Base-by-base conservation (phyloP, 306 rosid species). In the Medicago lupulina region DNA sequence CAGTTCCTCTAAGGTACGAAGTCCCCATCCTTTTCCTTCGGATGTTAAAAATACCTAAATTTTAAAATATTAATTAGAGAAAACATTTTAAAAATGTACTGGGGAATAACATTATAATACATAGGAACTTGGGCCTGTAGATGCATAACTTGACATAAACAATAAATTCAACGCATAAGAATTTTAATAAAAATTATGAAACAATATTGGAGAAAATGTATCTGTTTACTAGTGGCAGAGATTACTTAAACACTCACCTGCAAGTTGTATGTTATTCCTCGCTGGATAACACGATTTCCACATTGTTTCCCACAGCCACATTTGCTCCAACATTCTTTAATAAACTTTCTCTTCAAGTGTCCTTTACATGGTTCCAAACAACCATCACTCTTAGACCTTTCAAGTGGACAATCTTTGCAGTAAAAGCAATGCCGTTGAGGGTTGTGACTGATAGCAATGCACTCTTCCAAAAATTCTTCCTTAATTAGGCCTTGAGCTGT, bases 11-110 rank as follows among this genome's bases (percentile, higher is more conserved):
- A 90, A 82, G 67, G 96, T 90, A 31, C 90, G 93, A 68, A 95
- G 93, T 79, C 98, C 99, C 99, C 99, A 95, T 58, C 96, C 96
- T 83, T 90, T 95, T 75, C 89, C 98, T 7, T 92, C 93, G 23
- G 92, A 60, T 79, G 98, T 89, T 73, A 78, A 86, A 88, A 87
- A 95, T 41, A 92, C 93, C 99, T 95, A 70, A 60, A 74, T 41
- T 41, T n/a, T 74, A 76, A 81, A 62, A 58, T 19, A 21, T 64
- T 65, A 9, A 53, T 74, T 47, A 69, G 28, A 28, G 71, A 72
- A n/a, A 82, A 54, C 17, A 70, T 39, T 55, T 23, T 14, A 7
- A 75, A 14, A 71, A 17, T 14, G 18, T 21, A 23, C 57, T 25
- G 47, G 60, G 60, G 60, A 8, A 54, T 17, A 11, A 11, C 14